Conservation (phyloP, 305 asterid genomes). For the Fraxinus latifolia region DNA sequence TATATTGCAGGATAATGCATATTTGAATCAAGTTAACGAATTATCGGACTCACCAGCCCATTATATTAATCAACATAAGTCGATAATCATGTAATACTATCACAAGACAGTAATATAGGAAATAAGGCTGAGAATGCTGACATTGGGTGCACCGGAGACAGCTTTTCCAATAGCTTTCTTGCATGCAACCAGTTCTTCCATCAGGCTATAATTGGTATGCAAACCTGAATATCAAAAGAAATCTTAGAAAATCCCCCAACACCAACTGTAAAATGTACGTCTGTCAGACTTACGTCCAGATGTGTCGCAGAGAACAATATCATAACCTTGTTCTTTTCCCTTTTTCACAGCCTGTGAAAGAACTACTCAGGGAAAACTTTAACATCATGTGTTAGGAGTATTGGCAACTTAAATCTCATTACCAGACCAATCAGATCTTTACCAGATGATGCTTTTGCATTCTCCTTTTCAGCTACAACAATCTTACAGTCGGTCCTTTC, state of each 20-base stretch:
- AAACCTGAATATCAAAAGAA: conserved; percentile 49
- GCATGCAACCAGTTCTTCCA: conserved; percentile 90
- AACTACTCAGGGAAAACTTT: conserved; percentile 78
- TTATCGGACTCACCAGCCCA: background rate
- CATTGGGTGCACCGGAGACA: conserved; percentile 82
- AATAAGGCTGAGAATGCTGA: conserved; percentile 29
- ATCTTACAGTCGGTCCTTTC: conserved; percentile 91
- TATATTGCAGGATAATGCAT: background rate
- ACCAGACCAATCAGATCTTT: conserved; percentile 14
- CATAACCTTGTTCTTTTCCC: conserved; percentile 74
- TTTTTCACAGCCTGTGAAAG: conserved; percentile 91
- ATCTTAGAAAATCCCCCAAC: background rate
- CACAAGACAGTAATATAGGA: background rate
- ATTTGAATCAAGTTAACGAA: background rate
- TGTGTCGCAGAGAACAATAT: conserved; percentile 86
- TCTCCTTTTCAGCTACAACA: conserved; percentile 77
- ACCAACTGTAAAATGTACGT: background rate
- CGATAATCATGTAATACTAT: background rate
- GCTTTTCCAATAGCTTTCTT: conserved; percentile 76
- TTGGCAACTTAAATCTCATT: conserved; percentile 9
- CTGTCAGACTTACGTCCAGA: conserved; percentile 84
- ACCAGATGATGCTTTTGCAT: conserved; percentile 91
- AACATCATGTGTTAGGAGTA: conserved; percentile 38
- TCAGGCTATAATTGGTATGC: conserved; percentile 90
- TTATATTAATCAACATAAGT: background rate